Conservation (phyloP, 192 early-diverging fungal genomes). For the Obelidium mucronatum region DNA sequence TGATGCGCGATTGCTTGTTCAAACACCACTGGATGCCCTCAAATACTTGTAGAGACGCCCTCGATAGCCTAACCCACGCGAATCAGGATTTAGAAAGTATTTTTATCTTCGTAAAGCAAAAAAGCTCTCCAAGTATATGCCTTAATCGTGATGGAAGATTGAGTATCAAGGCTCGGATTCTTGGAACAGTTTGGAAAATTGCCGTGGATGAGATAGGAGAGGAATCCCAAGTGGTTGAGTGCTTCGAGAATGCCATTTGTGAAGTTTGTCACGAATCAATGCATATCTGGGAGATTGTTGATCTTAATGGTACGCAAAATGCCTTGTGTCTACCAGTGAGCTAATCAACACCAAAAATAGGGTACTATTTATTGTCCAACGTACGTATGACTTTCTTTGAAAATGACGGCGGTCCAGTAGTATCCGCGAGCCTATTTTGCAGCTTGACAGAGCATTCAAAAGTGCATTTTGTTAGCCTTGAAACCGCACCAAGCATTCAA, state of each 20-base stretch:
- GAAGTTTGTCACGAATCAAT: not conserved
- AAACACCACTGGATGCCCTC: not conserved
- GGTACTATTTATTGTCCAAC: too few relatives aligned
- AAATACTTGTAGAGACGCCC: too few relatives aligned
- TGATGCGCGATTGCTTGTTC: not conserved
- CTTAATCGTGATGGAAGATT: not conserved
- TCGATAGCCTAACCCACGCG: too few relatives aligned
- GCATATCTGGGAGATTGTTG: not conserved
- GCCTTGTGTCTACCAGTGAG: too few relatives aligned
- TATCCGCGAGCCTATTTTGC: too few relatives aligned
- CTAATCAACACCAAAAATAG: too few relatives aligned
- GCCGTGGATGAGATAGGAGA: not conserved
- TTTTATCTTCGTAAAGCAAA: not conserved
- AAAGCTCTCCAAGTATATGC: not conserved
- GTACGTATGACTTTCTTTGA: too few relatives aligned
- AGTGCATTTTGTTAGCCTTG: not conserved
- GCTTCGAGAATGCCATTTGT: not conserved
- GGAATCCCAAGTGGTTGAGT: not conserved
- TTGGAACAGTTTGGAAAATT: not conserved
- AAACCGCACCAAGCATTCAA: not conserved
- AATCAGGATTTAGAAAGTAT: too few relatives aligned
- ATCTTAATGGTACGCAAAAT: not conserved
- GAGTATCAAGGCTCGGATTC: not conserved
- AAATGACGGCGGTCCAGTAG: too few relatives aligned
- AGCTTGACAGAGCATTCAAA: not conserved